phyloP scores from a whole-genome alignment of 352 stramenopile species.

The Phytophthora ohioensis region DNA sequence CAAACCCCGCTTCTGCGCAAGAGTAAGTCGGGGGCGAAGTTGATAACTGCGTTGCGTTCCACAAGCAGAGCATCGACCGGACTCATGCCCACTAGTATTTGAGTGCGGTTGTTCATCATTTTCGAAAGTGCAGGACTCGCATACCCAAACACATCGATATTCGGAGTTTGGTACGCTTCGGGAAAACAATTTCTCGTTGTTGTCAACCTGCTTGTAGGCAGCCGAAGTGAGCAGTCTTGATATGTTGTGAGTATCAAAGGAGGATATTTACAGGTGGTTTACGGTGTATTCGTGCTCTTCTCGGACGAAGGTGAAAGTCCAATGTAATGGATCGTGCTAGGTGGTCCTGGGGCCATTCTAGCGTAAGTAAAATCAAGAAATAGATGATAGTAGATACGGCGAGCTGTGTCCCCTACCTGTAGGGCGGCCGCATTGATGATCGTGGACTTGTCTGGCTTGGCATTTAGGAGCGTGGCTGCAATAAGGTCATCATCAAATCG shows the following conservation, averaged over 20 bases:
- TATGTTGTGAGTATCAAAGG: neutral
- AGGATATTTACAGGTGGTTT: slow-evolving; percentile 15
- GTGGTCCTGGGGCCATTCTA: slow-evolving; percentile 45
- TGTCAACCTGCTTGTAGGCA: slow-evolving; percentile 12
- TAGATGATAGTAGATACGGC: neutral
- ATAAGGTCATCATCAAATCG: neutral
- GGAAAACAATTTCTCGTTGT: neutral
- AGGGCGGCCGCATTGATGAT: slow-evolving; percentile 80
- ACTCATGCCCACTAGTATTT: slow-evolving; percentile 6
- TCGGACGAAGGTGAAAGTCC: slow-evolving; percentile 40
- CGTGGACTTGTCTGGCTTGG: slow-evolving; percentile 51
- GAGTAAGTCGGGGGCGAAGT: slow-evolving; percentile 47
- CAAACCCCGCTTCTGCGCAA: slow-evolving; percentile 80
- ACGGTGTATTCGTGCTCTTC: slow-evolving; percentile 12
- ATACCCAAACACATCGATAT: slow-evolving; percentile 80
- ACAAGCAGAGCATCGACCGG: slow-evolving; percentile 62
- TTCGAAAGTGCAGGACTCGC: slow-evolving; percentile 81
- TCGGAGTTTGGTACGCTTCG: slow-evolving; percentile 17
- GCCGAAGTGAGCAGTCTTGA: neutral
- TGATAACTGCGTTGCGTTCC: slow-evolving; percentile 39
- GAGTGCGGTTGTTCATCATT: slow-evolving; percentile 53
- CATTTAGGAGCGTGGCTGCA: slow-evolving; percentile 28
- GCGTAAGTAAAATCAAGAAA: neutral
- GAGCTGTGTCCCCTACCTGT: slow-evolving; percentile 44
- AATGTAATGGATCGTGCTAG: slow-evolving; percentile 63